These are phyloP conservation scores for Trichoderma oligosporum DNA, from an alignment of 2,329 filamentous ascomycete species.

Conservation along the genomic window DNA sequence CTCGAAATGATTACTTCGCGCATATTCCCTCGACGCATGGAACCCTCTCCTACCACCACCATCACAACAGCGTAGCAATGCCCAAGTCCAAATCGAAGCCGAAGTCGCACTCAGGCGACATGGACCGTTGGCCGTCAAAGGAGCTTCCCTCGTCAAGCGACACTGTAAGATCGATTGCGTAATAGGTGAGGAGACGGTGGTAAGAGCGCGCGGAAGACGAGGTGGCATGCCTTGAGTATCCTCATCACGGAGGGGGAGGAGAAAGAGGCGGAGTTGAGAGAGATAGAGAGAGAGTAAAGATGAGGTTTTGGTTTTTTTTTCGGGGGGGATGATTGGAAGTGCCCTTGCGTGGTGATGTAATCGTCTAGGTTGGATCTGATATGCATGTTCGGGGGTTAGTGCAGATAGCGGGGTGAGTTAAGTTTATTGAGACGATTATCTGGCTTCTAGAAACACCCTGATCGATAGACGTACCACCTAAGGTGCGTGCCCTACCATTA, in stretches of 20 bases:
- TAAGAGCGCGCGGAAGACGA: slow-evolving; percentile 35
- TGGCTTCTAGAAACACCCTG: too few relatives aligned
- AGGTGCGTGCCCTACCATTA: too few relatives aligned
- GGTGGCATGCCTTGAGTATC: slow-evolving; percentile 54
- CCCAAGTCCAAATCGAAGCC: not conserved
- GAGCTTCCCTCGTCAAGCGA: not conserved
- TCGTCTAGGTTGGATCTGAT: slow-evolving; percentile 19
- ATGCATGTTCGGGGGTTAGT: slow-evolving; percentile 21
- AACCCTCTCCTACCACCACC: slow-evolving; percentile 22
- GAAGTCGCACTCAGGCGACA: not conserved
- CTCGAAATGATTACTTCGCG: slow-evolving; percentile 25
- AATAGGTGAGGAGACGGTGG: slow-evolving; percentile 12
- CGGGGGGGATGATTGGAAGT: not conserved
- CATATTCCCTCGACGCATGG: slow-evolving; percentile 19
- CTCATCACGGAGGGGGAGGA: slow-evolving; percentile 41
- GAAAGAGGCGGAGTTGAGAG: not conserved
- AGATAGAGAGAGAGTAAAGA: not conserved
- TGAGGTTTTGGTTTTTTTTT: too few relatives aligned
- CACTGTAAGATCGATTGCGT: slow-evolving; percentile 4
- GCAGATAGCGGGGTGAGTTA: slow-evolving; percentile 19
- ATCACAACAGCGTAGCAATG: slow-evolving; percentile 20
- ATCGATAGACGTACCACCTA: too few relatives aligned
- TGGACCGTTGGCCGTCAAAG: not conserved
- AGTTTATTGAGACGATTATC: not conserved
- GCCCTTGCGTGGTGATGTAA: slow-evolving; percentile 29